Evolutionary conservation across 371 early-diverging fungal species (phyloP), one percentile per base, ranked within the genome.

Genomic region (Zopfochytrium polystomum): DNA sequence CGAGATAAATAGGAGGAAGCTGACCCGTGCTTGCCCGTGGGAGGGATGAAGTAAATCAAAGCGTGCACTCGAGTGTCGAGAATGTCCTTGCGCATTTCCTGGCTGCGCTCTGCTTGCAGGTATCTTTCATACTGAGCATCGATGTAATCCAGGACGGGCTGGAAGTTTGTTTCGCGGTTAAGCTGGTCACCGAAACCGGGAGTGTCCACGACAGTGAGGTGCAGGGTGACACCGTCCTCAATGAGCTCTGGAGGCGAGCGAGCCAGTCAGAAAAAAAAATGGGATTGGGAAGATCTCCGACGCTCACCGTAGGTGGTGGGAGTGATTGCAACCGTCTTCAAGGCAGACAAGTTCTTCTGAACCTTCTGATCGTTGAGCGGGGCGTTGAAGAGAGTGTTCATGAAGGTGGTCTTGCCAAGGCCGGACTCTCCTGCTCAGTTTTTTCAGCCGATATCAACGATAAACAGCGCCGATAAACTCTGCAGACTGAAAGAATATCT

Each of bases 21-120:
- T 34, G 3, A 64, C 64, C 64, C 65, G 18, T 27, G 13, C 23
- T 29, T 84, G 2, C 81, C 80, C 35, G 72, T 65, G 13, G 81
- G 83, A 1, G 80, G 59, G 46, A 83, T 30, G 56, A 83, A 83
- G 60, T 83, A 83, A 1, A 88, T 51, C n/a, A 85, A 69, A 5
- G 75, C 79, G 67, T 88, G 87, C 46, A 88, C 76, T 48, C 87
- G 61, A 29, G 71, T 77, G 66, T 78, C 79, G 22, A 50, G 53
- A 46, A 77, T 75, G 52, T 76, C 75, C 1, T 67, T 52, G 58
- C 86, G 83, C 67, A 85, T 87, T 60, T 92, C 86, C 78, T 94
- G 92, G 54, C 66, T 66, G 22, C 66, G 47, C 32, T 66, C 66
- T 13, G 66, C 66, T 53, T 65, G 64, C 29, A 80, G 57, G 64